Conservation (phyloP, 306 rosid genomes). For the Ochetophila trinervis region DNA sequence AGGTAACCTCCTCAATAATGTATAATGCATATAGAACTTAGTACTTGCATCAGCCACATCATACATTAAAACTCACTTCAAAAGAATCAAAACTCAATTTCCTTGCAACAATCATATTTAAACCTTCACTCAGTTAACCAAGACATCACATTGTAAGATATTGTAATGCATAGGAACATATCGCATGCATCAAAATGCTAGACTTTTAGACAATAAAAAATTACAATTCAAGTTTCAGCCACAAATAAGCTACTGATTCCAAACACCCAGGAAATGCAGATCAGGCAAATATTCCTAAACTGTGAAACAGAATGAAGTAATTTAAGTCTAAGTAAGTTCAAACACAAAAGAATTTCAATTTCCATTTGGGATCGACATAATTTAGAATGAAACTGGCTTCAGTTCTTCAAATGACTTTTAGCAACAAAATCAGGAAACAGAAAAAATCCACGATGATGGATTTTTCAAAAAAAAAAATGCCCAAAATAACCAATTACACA, state of each 20-base stretch:
- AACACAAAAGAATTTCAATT: neutral
- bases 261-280: neutral
- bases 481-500: neutral
- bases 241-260: neutral
- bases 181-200: neutral
- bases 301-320: too few species aligned
- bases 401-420: neutral
- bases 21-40: too few species aligned
- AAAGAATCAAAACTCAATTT: too few species aligned
- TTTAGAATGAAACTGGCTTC: neutral
- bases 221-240: neutral
- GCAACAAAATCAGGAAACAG: neutral
- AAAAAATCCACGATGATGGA: neutral
- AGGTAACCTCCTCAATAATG: too few species aligned
- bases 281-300: neutral
- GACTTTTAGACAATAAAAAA: neutral
- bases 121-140: too few species aligned
- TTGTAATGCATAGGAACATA: neutral
- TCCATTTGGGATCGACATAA: neutral
- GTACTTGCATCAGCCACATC: too few species aligned
- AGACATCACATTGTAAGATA: too few species aligned
- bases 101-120: too few species aligned
- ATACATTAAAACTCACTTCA: too few species aligned
- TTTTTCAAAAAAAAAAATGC: neutral
- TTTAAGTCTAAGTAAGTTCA: neutral